phyloP scores from a whole-genome alignment of 2,329 filamentous ascomycete species.

The Lizonia empirigonia region DNA sequence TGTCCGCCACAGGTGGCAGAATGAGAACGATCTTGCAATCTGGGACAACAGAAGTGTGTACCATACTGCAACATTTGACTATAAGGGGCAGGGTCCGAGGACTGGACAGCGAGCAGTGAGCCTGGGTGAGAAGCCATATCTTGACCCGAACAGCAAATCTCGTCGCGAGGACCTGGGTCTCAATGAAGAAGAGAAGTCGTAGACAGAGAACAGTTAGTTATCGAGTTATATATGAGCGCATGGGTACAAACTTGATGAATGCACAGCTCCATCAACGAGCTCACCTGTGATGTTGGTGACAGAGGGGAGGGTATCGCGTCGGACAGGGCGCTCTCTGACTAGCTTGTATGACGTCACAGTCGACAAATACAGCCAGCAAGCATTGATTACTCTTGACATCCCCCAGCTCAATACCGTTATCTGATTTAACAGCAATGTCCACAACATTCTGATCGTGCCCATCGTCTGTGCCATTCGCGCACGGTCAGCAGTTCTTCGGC shows the following conservation, averaged over 20 bases:
- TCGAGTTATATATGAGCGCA: neutral
- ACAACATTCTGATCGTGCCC: neutral
- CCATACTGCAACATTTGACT: constrained; percentile 67
- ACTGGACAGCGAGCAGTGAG: constrained; percentile 62
- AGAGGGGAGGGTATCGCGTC: neutral
- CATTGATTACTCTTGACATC: neutral
- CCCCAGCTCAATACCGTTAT: neutral
- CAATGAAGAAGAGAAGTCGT: constrained; percentile 5
- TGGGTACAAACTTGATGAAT: neutral
- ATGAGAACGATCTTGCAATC: constrained; percentile 57
- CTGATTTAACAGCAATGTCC: neutral
- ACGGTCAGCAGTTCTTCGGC: neutral
- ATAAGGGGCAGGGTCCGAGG: constrained; percentile 59
- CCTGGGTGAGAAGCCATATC: constrained; percentile 62
- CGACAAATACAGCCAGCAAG: neutral
- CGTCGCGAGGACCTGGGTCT: constrained; percentile 46
- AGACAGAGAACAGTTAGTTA: neutral
- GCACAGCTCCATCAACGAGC: neutral
- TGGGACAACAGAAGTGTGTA: constrained; percentile 69
- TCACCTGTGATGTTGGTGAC: neutral
- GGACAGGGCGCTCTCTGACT: neutral
- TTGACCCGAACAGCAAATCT: constrained; percentile 59
- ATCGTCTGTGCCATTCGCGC: neutral
- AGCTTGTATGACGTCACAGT: neutral
- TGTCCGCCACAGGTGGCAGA: constrained; percentile 57